These are phyloP conservation scores for Coniochaeta sp. DNA, from an alignment of 2,329 filamentous ascomycete species.

Conservation along the genomic window DNA sequence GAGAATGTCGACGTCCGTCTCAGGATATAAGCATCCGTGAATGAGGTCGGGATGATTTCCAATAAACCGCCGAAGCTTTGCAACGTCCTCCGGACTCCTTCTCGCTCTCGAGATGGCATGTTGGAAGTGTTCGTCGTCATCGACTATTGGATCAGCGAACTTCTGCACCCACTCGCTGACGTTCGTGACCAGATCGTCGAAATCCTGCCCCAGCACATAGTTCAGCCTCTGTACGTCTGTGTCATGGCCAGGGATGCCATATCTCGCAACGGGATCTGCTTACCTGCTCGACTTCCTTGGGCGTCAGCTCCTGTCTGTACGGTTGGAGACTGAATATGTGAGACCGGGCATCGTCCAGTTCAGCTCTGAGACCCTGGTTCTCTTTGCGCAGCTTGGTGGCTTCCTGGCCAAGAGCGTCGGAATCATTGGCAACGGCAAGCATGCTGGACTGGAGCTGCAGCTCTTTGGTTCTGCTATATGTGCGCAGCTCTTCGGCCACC, in stretches of 20 bases:
- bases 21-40: slow-evolving; percentile 22
- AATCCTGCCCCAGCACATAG: background rate
- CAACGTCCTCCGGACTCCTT: slow-evolving; percentile 16
- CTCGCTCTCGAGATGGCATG: slow-evolving; percentile 11
- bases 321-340: background rate
- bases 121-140: background rate
- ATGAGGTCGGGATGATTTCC: slow-evolving; percentile 20
- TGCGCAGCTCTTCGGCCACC: background rate
- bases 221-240: background rate
- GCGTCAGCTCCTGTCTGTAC: background rate
- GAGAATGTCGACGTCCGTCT: slow-evolving; percentile 29
- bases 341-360: background rate
- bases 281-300: background rate
- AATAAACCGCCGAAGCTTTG: slow-evolving; percentile 14
- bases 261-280: background rate
- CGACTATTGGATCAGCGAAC: background rate
- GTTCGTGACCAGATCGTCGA: background rate
- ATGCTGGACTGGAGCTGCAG: background rate
- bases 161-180: slow-evolving; percentile 1
- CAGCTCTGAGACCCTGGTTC: background rate
- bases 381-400: background rate
- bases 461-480: background rate
- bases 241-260: background rate
- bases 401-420: background rate
- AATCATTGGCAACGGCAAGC: background rate